These are phyloP conservation scores for Russula compacta DNA, from an alignment of 768 basidiomycete genomes.

Conservation along the genomic window DNA sequence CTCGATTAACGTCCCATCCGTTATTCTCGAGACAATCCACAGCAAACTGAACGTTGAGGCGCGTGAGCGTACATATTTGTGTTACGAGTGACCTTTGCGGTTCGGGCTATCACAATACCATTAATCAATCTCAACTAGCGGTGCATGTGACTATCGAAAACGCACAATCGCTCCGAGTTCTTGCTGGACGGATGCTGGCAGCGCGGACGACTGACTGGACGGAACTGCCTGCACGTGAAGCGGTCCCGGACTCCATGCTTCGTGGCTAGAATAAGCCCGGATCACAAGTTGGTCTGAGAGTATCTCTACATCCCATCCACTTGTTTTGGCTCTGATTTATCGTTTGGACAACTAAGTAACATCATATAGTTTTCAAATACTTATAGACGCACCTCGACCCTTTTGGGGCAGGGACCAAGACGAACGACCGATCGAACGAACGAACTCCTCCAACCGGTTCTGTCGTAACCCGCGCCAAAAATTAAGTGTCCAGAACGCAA, in stretches of 20 bases:
- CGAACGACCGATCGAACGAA: conserved; percentile 90
- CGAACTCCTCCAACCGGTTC: conserved; percentile 70
- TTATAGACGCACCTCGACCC: conserved; percentile 65
- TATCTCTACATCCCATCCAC: conserved; percentile 86
- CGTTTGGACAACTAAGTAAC: conserved; percentile 14
- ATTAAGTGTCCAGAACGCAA: not conserved
- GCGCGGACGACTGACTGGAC: conserved; percentile 24
- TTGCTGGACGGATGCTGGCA: conserved; percentile 35
- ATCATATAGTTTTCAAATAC: not conserved
- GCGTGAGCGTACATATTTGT: conserved; percentile 62
- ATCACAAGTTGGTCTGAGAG: conserved; percentile 83
- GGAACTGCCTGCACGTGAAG: conserved; percentile 57
- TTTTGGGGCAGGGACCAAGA: conserved; percentile 71
- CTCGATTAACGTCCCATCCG: conserved; percentile 73
- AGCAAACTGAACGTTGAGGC: conserved; percentile 70
- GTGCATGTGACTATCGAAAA: conserved; percentile 24
- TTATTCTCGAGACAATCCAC: conserved; percentile 82
- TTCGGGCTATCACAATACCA: conserved; percentile 42
- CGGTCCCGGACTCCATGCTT: conserved; percentile 70
- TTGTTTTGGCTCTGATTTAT: conserved; percentile 52
- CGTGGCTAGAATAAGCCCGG: conserved; percentile 73
- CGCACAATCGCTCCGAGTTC: conserved; percentile 48
- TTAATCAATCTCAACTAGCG: conserved; percentile 11
- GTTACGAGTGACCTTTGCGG: conserved; percentile 61
- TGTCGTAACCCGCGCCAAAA: conserved; percentile 23